Percentiles rank a stretch among this genome's conserved stretches.
These are phyloP conservation scores for Graphilbum ipis-grandicollis DNA, from an alignment of 2,329 filamentous ascomycete species.

Conservation along the genomic window DNA sequence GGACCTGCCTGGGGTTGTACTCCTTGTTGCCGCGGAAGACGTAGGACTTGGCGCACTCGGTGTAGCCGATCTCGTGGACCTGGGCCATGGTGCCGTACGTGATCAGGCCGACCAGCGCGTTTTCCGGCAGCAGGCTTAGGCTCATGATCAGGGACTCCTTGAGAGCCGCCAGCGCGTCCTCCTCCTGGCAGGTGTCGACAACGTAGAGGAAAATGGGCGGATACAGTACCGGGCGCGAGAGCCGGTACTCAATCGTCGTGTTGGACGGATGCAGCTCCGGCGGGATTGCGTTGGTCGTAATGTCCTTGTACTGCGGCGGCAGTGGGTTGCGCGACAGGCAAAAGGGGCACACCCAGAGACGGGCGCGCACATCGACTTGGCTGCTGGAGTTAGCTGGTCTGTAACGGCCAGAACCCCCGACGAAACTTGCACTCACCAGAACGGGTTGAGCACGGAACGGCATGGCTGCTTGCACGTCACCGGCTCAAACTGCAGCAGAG, in stretches of 20 bases:
- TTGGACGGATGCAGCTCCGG: conserved; percentile 68
- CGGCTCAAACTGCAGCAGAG: conserved; percentile 85
- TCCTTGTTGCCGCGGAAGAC: conserved; percentile 97
- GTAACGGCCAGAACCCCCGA: background rate
- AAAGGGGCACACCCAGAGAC: conserved; percentile 81
- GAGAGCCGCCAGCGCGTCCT: conserved; percentile 65
- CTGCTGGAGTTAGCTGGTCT: conserved; percentile 21
- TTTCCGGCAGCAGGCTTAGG: conserved; percentile 63
- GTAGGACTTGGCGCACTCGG: conserved; percentile 95
- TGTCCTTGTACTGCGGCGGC: conserved; percentile 79
- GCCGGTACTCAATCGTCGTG: conserved; percentile 79
- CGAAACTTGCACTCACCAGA: conserved; percentile 49
- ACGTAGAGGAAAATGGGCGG: conserved; percentile 78
- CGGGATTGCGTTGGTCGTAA: conserved; percentile 65
- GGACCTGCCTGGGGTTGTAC: conserved; percentile 95
- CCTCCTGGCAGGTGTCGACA: conserved; percentile 77
- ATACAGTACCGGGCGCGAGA: conserved; percentile 66
- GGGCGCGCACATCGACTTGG: conserved; percentile 68
- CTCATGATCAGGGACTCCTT: conserved; percentile 82
- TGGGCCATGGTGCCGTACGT: conserved; percentile 93
- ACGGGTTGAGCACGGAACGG: conserved; percentile 89
- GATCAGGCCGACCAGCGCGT: conserved; percentile 66
- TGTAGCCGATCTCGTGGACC: conserved; percentile 96
- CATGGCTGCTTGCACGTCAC: conserved; percentile 94
- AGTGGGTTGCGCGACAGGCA: conserved; percentile 71